Evolutionary conservation across 2,329 filamentous ascomycete species (phyloP).

Genomic region (Trichoderma endophyticum): DNA sequence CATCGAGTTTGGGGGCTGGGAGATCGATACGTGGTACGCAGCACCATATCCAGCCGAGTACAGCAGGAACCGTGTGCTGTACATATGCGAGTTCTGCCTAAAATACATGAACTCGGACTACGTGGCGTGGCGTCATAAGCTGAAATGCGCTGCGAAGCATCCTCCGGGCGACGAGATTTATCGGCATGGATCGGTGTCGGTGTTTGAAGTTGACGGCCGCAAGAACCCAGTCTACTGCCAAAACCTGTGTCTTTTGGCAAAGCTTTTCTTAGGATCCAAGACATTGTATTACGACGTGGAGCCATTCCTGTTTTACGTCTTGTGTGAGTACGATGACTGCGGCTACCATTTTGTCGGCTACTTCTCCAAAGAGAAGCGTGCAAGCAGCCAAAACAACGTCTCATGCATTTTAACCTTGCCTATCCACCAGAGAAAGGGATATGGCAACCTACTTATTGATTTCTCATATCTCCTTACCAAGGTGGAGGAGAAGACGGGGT

Average conservation of each 20-base stretch:
- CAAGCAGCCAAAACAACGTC: conserved; percentile 93
- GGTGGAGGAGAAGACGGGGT: conserved; percentile 89
- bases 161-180: conserved; percentile 98
- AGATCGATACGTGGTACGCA: conserved; percentile 99
- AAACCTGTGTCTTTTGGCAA: conserved; percentile 91
- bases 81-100: conserved; percentile 98
- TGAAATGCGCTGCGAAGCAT: conserved; percentile 94
- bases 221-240: conserved; percentile 99
- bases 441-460: conserved; percentile 93
- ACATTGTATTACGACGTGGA: conserved; percentile 98
- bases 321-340: conserved; percentile 87
- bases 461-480: conserved; percentile 96
- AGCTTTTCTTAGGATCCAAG: conserved; percentile 97
- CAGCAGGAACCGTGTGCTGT: conserved; percentile 92
- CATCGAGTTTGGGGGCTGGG: conserved; percentile 95
- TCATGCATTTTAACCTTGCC: conserved; percentile 95
- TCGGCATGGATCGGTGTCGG: conserved; percentile 82
- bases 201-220: conserved; percentile 96
- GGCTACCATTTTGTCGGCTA: conserved; percentile 99
- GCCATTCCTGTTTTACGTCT: conserved; percentile 94
- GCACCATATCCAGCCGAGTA: conserved; percentile 98
- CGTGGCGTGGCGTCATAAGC: conserved; percentile 95
- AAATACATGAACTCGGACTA: conserved; percentile 99
- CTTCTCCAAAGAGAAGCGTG: conserved; percentile 97
- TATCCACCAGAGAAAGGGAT: conserved; percentile 95